These are phyloP conservation scores for Chionographis japonica DNA, from an alignment of 106 monocot species.

Conservation along the genomic window DNA sequence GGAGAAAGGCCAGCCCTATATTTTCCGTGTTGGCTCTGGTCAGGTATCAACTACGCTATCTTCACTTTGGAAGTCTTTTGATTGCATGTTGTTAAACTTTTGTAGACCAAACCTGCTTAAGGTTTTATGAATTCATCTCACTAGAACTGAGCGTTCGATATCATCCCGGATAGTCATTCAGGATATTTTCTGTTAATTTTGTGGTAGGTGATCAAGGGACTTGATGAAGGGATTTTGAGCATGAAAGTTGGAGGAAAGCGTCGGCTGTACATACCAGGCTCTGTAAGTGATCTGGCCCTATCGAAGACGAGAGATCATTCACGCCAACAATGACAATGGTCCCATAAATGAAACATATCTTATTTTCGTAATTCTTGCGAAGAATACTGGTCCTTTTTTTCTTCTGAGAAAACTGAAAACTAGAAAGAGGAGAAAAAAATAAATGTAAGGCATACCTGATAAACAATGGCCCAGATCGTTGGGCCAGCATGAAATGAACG, in stretches of 20 bases:
- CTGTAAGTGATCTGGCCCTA: conserved; percentile 43
- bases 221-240: conserved; percentile 89
- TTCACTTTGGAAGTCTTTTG: no score
- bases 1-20: conserved; percentile 88
- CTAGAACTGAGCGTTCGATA: no score
- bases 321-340: not conserved
- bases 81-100: no score
- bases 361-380: not conserved
- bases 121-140: no score
- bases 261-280: conserved; percentile 80
- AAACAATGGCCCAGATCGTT: no score
- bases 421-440: no score
- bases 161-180: no score
- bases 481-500: no score
- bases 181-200: not conserved
- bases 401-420: not conserved
- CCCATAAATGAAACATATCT: not conserved
- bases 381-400: not conserved
- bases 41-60: conserved; percentile 41
- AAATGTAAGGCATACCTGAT: no score
- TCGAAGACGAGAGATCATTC: not conserved
- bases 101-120: no score
- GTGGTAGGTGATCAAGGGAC: conserved; percentile 87
- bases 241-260: conserved; percentile 94
- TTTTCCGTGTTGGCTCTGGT: conserved; percentile 87